Evolutionary conservation across 176 grass and related monocot genomes (phyloP).

Genomic region (Zoysia pacifica): DNA sequence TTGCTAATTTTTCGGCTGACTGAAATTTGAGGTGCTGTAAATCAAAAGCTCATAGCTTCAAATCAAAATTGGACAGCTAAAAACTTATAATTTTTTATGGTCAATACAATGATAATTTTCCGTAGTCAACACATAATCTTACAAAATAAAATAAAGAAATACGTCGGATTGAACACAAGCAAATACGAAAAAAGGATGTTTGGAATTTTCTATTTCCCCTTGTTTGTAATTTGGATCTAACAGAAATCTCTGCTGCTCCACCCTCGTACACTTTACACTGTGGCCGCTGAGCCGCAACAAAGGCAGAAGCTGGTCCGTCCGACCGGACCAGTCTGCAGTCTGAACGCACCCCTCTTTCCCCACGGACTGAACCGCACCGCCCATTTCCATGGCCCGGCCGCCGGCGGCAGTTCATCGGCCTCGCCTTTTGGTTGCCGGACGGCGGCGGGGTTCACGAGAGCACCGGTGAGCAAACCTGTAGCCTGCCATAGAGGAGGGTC

Average conservation of each 20-base stretch:
- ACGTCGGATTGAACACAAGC: too few relatives aligned
- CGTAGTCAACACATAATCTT: too few relatives aligned
- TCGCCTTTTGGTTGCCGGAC: background rate
- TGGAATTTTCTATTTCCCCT: too few relatives aligned
- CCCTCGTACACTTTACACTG: background rate
- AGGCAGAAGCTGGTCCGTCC: constrained; percentile 31
- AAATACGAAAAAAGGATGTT: too few relatives aligned
- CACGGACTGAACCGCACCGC: background rate
- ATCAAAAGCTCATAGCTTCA: too few relatives aligned
- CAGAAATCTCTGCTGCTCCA: background rate
- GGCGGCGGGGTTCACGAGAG: background rate
- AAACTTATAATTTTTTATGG: too few relatives aligned
- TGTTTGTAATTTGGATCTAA: background rate
- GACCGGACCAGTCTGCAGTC: constrained; percentile 3
- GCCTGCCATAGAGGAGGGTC: background rate
- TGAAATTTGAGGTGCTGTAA: too few relatives aligned
- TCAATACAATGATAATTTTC: too few relatives aligned
- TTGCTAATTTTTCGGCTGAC: too few relatives aligned
- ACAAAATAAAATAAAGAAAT: too few relatives aligned
- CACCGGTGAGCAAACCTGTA: background rate
- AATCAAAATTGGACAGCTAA: too few relatives aligned
- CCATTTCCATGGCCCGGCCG: background rate
- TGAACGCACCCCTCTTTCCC: background rate
- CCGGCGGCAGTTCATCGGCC: constrained; percentile 4
- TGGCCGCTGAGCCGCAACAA: background rate